These are phyloP conservation scores for Neurospora sp. DNA, from an alignment of 495 filamentous ascomycete genomes.

Conservation along the genomic window DNA sequence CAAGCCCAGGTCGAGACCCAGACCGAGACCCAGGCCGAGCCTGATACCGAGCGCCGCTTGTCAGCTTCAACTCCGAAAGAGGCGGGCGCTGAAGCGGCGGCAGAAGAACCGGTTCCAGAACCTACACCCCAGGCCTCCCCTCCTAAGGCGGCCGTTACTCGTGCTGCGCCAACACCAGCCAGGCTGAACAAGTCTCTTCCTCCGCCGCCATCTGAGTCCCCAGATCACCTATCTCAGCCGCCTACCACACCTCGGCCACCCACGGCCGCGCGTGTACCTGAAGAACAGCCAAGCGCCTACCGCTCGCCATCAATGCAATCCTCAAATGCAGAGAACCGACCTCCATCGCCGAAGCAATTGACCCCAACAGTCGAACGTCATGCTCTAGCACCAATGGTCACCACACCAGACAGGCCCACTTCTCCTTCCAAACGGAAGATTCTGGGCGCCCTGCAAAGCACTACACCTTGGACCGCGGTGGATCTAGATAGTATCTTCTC, in stretches of 20 bases:
- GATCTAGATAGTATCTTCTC: constrained; percentile 59
- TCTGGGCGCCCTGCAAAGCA: constrained; percentile 47
- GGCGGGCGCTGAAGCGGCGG: not conserved
- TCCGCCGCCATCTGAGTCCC: constrained; percentile 15
- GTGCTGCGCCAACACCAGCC: constrained; percentile 6
- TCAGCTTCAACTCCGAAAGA: not conserved
- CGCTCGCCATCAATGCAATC: constrained; percentile 61
- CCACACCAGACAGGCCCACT: constrained; percentile 38
- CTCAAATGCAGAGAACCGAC: constrained; percentile 73
- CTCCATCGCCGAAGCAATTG: constrained; percentile 51
- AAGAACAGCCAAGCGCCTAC: constrained; percentile 30
- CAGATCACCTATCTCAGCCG: constrained; percentile 8
- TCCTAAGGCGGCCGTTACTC: constrained; percentile 4
- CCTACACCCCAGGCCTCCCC: not conserved
- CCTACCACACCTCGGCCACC: constrained; percentile 27
- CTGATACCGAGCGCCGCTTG: not conserved
- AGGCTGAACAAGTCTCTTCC: constrained; percentile 22
- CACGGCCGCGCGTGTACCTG: constrained; percentile 19
- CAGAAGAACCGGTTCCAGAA: constrained; percentile 2
- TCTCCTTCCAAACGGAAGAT: constrained; percentile 59
- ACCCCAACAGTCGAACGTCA: constrained; percentile 21
- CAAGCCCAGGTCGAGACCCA: not conserved
- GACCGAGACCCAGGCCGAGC: not conserved
- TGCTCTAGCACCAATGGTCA: constrained; percentile 40
- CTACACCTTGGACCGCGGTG: constrained; percentile 57